Percentiles rank a stretch among this genome's conserved stretches.
Evolutionary conservation across 495 filamentous ascomycete genomes (phyloP).

Genomic region (Aspergillus haitiensis): DNA sequence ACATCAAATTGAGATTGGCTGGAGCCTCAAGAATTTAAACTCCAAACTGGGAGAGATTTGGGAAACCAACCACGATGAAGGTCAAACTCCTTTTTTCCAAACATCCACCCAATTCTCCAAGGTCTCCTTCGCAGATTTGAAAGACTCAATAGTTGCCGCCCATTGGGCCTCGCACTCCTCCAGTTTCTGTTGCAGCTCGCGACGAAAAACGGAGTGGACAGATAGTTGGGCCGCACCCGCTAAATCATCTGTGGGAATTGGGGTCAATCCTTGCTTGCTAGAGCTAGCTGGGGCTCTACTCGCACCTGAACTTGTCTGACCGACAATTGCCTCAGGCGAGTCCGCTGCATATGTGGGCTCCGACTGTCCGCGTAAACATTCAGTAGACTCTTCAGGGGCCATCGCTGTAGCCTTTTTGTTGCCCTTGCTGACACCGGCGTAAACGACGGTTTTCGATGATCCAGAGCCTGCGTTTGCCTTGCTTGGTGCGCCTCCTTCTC

Average conservation of each 20-base stretch:
- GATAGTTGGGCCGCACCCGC: conserved; percentile 15
- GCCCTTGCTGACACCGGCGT: too few species aligned
- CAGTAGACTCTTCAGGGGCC: too few species aligned
- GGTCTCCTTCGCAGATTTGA: conserved; percentile 10
- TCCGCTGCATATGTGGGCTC: too few species aligned
- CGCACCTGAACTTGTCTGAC: not conserved
- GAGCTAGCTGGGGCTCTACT: not conserved
- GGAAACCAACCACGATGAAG: too few species aligned
- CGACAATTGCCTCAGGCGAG: not conserved
- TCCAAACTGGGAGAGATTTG: too few species aligned
- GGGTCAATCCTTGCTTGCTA: not conserved
- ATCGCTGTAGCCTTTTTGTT: too few species aligned
- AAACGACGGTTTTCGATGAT: not conserved
- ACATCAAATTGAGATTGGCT: too few species aligned
- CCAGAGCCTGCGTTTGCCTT: not conserved
- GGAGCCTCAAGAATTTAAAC: not conserved
- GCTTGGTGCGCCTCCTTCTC: not conserved
- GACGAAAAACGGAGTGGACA: conserved; percentile 17
- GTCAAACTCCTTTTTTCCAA: not conserved
- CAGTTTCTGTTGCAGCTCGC: conserved; percentile 19
- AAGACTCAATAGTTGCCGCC: conserved; percentile 11
- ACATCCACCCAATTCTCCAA: conserved; percentile 22
- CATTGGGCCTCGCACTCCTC: conserved; percentile 22
- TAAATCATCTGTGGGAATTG: conserved; percentile 11
- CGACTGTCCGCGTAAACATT: too few species aligned